phyloP scores from a whole-genome alignment of 1,139 yeast genomes.

The Saccharomycopsis hybrid region DNA sequence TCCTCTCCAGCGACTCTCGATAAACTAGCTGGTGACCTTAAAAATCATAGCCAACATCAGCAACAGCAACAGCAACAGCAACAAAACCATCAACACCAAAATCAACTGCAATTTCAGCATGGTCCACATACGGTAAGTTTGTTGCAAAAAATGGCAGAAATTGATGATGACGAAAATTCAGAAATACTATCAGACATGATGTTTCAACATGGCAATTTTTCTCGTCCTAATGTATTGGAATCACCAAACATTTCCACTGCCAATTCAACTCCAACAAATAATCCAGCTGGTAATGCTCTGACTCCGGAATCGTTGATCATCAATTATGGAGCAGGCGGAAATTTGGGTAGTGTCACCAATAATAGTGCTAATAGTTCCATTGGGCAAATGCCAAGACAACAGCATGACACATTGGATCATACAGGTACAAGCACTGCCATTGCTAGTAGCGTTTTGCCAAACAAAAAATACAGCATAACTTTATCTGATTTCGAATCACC shows the following conservation, averaged over 20 bases:
- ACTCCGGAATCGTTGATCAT: conserved; percentile 20
- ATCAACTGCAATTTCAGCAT: neutral
- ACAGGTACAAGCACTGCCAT: neutral
- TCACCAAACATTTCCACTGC: conserved; percentile 17
- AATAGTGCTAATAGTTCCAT: conserved; percentile 11
- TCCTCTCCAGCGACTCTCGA: conserved; percentile 8
- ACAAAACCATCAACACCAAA: neutral
- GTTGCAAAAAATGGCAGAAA: conserved; percentile 17
- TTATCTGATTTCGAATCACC: conserved; percentile 18
- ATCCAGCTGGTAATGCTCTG: conserved; percentile 8
- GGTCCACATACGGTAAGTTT: neutral
- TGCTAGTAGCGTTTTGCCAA: neutral
- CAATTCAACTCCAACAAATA: conserved; percentile 17
- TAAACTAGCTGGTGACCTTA: neutral
- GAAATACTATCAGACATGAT: conserved; percentile 19
- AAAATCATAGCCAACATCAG: neutral
- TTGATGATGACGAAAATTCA: conserved; percentile 14
- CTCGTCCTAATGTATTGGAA: conserved; percentile 10
- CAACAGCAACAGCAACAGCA: neutral
- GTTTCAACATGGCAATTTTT: conserved; percentile 9
- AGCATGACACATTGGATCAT: neutral
- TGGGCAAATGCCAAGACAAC: conserved; percentile 2
- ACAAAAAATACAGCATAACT: conserved; percentile 12
- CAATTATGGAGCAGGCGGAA: neutral
- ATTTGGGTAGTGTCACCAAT: neutral